Conservation (phyloP, 768 basidiomycete species). For the Termitomyces heimii region DNA sequence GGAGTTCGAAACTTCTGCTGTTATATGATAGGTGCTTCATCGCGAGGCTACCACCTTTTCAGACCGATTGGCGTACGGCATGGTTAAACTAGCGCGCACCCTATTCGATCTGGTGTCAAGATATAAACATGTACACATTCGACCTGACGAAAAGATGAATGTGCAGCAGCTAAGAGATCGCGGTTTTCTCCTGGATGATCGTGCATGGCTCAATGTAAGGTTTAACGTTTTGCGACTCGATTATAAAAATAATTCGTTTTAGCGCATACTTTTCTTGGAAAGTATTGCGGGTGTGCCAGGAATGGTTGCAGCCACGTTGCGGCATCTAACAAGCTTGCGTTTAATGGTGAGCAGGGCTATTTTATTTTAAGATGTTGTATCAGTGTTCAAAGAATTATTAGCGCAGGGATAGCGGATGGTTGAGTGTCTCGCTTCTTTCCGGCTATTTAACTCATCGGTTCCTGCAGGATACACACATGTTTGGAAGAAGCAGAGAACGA, state of each 20-base stretch:
- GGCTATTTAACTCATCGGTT: constrained; percentile 29
- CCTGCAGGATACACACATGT: constrained; percentile 86
- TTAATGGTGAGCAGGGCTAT: constrained; percentile 56
- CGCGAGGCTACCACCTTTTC: constrained; percentile 54
- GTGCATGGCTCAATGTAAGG: constrained; percentile 73
- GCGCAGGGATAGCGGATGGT: constrained; percentile 52
- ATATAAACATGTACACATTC: constrained; percentile 72
- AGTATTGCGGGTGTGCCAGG: constrained; percentile 93
- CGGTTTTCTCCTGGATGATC: constrained; percentile 68
- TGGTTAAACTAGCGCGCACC: constrained; percentile 56
- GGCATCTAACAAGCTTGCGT: constrained; percentile 85
- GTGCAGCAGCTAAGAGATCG: constrained; percentile 67
- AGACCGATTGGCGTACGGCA: constrained; percentile 66
- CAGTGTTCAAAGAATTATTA: constrained; percentile 14
- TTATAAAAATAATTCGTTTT: neutral
- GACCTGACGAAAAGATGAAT: constrained; percentile 56
- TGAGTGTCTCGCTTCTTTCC: constrained; percentile 6
- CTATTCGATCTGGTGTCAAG: constrained; percentile 82
- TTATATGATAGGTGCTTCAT: constrained; percentile 56
- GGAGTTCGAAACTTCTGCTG: neutral
- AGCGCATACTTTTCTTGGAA: constrained; percentile 67
- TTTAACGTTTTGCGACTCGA: neutral
- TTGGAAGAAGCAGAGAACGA: constrained; percentile 97
- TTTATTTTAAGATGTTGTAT: neutral
- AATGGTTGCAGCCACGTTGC: constrained; percentile 85